Percentiles rank a stretch among this genome's conserved stretches.
phyloP scores from a whole-genome alignment of 2,329 filamentous ascomycete genomes.

The Chaetoscypha palmicola region DNA sequence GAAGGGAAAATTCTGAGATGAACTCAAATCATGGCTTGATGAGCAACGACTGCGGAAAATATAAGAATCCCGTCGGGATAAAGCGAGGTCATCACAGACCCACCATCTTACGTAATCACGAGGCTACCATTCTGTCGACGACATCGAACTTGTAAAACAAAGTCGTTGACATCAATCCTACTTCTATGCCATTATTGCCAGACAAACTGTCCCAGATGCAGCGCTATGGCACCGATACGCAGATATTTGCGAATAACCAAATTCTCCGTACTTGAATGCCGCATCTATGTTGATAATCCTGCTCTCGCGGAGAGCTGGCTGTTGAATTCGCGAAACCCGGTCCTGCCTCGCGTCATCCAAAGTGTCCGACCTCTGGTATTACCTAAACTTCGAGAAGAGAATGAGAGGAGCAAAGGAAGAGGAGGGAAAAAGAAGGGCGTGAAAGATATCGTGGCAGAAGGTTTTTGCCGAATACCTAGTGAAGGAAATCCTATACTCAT shows the following conservation, averaged over 20 bases:
- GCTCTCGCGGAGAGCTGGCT: conserved; percentile 78
- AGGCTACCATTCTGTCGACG: no score
- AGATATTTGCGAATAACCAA: conserved; percentile 88
- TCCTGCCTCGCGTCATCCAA: conserved; percentile 76
- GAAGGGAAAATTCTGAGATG: no score
- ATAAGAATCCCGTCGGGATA: no score
- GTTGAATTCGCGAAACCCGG: conserved; percentile 65
- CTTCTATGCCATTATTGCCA: no score
- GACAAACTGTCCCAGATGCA: no score
- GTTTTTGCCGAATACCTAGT: conserved; percentile 36
- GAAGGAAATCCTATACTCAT: neutral
- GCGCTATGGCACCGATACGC: conserved; percentile 78
- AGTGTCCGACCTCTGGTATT: conserved; percentile 79
- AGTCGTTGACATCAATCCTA: no score
- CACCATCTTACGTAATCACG: no score
- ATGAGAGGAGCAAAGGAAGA: conserved; percentile 49
- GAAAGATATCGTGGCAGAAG: conserved; percentile 80
- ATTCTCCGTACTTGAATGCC: conserved; percentile 91
- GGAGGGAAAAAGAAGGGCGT: conserved; percentile 64
- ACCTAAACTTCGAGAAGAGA: conserved; percentile 86
- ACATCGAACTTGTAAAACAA: no score
- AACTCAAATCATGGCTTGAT: no score
- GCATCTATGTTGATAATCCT: conserved; percentile 92
- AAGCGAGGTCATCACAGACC: no score
- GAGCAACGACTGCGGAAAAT: no score